Evolutionary conservation across 495 filamentous ascomycete genomes (phyloP).

Genomic region (Neurospora cerealis): DNA sequence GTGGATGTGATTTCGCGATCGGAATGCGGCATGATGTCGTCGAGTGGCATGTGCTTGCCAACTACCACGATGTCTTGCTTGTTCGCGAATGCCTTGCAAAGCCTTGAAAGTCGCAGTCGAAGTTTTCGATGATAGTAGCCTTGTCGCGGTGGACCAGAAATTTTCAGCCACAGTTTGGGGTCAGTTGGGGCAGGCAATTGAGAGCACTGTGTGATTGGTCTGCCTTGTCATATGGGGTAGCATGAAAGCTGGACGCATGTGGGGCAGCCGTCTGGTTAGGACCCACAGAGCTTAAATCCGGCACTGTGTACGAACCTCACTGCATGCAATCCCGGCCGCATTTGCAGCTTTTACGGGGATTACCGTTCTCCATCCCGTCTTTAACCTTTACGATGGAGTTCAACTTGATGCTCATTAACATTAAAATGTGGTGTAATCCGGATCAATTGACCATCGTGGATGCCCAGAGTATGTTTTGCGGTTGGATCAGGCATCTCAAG

Average conservation of each 20-base stretch:
- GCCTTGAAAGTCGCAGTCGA: conserved; percentile 1
- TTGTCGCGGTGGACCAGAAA: conserved; percentile 9
- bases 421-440: neutral
- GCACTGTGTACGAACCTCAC: neutral
- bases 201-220: neutral
- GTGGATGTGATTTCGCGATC: conserved; percentile 42
- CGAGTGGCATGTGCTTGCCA: neutral
- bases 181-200: conserved; percentile 1
- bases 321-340: neutral
- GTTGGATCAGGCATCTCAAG: too few species aligned
- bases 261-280: neutral
- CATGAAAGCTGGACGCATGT: neutral
- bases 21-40: conserved; percentile 36
- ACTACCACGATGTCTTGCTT: neutral
- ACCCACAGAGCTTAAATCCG: neutral
- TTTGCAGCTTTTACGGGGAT: neutral
- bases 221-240: neutral
- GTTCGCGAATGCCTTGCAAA: conserved; percentile 1
- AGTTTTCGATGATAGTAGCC: conserved; percentile 17
- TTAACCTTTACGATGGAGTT: neutral
- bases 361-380: neutral
- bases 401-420: neutral
- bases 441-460: neutral
- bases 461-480: neutral
- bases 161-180: conserved; percentile 14